Conservation (phyloP, 1,284 basidiomycete genomes). For the Trichosporon sp. region DNA sequence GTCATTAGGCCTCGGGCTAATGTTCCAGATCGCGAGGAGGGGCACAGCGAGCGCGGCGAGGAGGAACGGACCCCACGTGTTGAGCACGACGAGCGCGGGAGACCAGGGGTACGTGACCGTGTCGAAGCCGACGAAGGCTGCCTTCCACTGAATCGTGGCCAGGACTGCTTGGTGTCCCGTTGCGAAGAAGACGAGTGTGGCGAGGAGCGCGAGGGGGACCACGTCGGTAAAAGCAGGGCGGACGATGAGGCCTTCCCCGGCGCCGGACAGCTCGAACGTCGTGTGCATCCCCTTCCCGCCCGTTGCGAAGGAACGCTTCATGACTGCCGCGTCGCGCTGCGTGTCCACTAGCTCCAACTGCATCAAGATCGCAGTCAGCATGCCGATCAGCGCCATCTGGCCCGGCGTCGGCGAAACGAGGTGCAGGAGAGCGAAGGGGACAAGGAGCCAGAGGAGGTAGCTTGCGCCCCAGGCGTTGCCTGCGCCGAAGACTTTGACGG, state of each 20-base stretch:
- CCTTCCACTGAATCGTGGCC: slow-evolving; percentile 90
- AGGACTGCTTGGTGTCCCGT: slow-evolving; percentile 91
- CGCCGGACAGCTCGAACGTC: slow-evolving; percentile 49
- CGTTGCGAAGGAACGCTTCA: slow-evolving; percentile 43
- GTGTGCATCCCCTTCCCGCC: slow-evolving; percentile 21
- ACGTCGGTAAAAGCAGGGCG: slow-evolving; percentile 62
- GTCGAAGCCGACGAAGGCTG: slow-evolving; percentile 72
- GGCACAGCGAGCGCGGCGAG: slow-evolving; percentile 62
- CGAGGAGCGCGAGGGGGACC: slow-evolving; percentile 67
- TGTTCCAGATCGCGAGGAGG: slow-evolving; percentile 80
- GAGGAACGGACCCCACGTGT: slow-evolving; percentile 69
- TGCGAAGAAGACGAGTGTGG: slow-evolving; percentile 68
- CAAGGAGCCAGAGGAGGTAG: slow-evolving; percentile 73
- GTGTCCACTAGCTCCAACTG: slow-evolving; percentile 75
- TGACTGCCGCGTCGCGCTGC: slow-evolving; percentile 61
- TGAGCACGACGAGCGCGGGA: slow-evolving; percentile 69
- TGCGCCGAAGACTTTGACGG: slow-evolving; percentile 73
- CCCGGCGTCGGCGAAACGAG: slow-evolving; percentile 70
- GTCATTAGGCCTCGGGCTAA: slow-evolving; percentile 56
- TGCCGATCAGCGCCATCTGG: slow-evolving; percentile 66
- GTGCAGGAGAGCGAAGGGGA: slow-evolving; percentile 61
- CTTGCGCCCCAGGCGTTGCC: slow-evolving; percentile 84
- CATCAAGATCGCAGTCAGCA: slow-evolving; percentile 60
- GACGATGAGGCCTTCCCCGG: slow-evolving; percentile 47
- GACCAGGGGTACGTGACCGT: slow-evolving; percentile 69